Conservation (phyloP, 148 eudicot genomes). For the Cornus controversa region DNA sequence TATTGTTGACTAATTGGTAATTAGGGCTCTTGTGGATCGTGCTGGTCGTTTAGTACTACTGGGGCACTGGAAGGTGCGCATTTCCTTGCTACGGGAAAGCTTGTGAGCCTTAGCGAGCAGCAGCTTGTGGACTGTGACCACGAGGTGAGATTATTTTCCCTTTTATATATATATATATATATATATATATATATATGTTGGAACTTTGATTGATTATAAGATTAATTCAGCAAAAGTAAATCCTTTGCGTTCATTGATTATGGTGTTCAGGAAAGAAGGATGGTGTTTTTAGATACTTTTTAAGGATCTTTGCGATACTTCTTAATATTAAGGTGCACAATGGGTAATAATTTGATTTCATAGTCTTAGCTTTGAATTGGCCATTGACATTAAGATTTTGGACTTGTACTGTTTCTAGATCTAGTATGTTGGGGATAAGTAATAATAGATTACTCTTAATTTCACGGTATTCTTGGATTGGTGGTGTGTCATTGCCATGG, state of each 20-base stretch:
- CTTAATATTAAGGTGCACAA: no score
- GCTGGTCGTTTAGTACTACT: slow-evolving; percentile 55
- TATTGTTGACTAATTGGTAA: neutral
- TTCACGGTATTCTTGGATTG: no score
- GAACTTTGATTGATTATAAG: no score
- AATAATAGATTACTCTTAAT: no score
- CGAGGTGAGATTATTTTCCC: slow-evolving; percentile 16
- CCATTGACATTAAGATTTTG: no score
- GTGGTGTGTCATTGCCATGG: no score
- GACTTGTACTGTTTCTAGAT: neutral
- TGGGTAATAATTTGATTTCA: neutral
- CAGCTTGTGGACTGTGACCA: slow-evolving; percentile 34
- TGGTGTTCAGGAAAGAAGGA: neutral
- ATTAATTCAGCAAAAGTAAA: neutral
- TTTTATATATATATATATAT: neutral
- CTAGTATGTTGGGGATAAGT: neutral
- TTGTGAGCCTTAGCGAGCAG: slow-evolving; percentile 53
- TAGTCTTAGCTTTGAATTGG: no score
- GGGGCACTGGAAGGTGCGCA: slow-evolving; percentile 61
- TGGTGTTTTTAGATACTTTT: no score
- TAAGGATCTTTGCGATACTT: no score
- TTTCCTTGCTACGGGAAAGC: slow-evolving; percentile 44
- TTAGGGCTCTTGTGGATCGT: slow-evolving; percentile 57
- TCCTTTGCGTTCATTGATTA: neutral
- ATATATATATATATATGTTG: no score